Conservation (phyloP, 495 filamentous ascomycete genomes). For the Aspergillus panamensis region DNA sequence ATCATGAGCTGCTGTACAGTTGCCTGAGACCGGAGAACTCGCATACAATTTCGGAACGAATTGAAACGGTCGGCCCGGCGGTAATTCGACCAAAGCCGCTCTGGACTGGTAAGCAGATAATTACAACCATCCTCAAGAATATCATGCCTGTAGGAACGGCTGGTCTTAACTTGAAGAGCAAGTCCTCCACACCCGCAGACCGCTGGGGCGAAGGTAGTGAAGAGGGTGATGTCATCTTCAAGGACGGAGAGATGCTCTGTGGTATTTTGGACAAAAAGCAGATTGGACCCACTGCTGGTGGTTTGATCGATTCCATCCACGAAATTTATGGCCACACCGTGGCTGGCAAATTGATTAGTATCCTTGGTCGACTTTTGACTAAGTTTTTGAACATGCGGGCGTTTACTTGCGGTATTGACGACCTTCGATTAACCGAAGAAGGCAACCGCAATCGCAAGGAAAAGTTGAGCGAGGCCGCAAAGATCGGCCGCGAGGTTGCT, state of each 20-base stretch:
- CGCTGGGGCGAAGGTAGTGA: constrained; percentile 70
- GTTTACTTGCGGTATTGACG: constrained; percentile 96
- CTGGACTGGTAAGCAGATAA: constrained; percentile 98
- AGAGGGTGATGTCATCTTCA: constrained; percentile 78
- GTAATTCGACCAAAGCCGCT: constrained; percentile 73
- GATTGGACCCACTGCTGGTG: constrained; percentile 80
- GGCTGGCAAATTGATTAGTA: constrained; percentile 81
- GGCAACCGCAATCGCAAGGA: constrained; percentile 71
- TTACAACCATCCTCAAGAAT: constrained; percentile 90
- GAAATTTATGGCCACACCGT: constrained; percentile 86
- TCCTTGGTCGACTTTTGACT: constrained; percentile 84
- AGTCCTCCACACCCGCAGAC: constrained; percentile 69
- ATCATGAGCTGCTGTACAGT: constrained; percentile 87
- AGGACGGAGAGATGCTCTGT: constrained; percentile 78
- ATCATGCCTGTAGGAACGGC: constrained; percentile 71
- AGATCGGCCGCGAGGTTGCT: constrained; percentile 79
- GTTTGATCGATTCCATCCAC: constrained; percentile 87
- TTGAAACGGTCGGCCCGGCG: constrained; percentile 75
- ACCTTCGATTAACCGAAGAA: constrained; percentile 78
- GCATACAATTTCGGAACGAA: constrained; percentile 67
- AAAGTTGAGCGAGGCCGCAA: constrained; percentile 62
- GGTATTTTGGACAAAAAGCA: constrained; percentile 97
- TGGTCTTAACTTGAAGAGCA: constrained; percentile 74
- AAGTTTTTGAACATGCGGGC: constrained; percentile 88
- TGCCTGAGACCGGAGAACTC: constrained; percentile 86